Conservation (phyloP, 306 rosid genomes). For the Castanea crenata region DNA sequence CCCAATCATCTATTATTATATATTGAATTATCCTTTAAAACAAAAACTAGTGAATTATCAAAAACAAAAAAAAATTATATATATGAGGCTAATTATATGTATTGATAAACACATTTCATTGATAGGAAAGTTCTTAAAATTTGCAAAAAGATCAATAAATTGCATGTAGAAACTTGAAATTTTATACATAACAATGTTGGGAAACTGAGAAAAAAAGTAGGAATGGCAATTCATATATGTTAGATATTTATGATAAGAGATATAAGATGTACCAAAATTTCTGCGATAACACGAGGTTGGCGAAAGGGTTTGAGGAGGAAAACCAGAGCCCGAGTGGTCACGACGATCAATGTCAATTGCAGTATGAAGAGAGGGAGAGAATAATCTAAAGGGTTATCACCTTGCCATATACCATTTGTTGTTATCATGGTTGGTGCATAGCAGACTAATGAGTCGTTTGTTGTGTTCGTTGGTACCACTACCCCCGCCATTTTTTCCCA, state of each 20-base stretch:
- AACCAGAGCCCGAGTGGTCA: slow-evolving; percentile 63
- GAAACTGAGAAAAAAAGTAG: background rate
- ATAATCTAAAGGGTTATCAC: slow-evolving; percentile 88
- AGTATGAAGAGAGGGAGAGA: slow-evolving; percentile 93
- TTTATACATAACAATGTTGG: background rate
- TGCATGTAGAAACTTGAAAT: background rate
- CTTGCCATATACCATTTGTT: slow-evolving; percentile 94
- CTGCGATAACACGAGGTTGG: slow-evolving; percentile 92
- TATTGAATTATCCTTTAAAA: too few species aligned
- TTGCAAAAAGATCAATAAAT: too few species aligned
- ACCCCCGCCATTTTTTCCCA: slow-evolving; percentile 11
- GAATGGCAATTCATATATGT: background rate
- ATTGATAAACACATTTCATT: too few species aligned
- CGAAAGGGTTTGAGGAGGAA: slow-evolving; percentile 81
- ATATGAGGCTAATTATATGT: too few species aligned
- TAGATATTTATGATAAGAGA: too few species aligned
- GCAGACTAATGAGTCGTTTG: slow-evolving; percentile 52
- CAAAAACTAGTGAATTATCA: too few species aligned
- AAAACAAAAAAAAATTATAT: too few species aligned
- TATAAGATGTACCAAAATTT: slow-evolving; percentile 59
- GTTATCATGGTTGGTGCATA: slow-evolving; percentile 87
- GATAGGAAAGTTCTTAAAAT: too few species aligned
- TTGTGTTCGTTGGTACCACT: background rate
- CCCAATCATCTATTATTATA: too few species aligned
- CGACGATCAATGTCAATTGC: slow-evolving; percentile 69